Conservation (phyloP, 164 flowering plant genomes). For the Akebia trifoliata region DNA sequence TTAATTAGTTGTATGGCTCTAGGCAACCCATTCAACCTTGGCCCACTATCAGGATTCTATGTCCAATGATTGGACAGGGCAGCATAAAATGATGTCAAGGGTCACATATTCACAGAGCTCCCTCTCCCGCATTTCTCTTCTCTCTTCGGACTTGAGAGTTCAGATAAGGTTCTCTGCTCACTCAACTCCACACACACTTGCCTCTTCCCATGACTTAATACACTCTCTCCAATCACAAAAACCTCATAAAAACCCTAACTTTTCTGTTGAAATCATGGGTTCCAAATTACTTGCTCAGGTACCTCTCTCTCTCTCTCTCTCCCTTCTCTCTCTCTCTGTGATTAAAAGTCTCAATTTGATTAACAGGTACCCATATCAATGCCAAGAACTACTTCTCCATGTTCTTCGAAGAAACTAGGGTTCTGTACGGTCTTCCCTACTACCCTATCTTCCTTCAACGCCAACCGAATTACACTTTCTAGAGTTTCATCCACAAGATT, state of each 20-base stretch:
- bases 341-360: not conserved
- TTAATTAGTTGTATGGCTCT: no score
- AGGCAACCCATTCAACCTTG: no score
- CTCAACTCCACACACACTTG: no score
- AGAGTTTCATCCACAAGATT: conserved; percentile 18
- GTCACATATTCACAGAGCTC: no score
- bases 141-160: no score
- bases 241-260: not conserved
- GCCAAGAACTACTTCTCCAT: conserved; percentile 27
- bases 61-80: no score
- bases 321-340: not conserved
- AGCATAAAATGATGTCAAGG: no score
- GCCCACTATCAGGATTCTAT: no score
- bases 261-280: conserved; percentile 11
- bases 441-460: conserved; percentile 18
- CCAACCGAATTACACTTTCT: conserved; percentile 18
- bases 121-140: no score
- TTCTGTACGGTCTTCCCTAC: conserved; percentile 22
- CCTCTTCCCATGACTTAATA: no score
- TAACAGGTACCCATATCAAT: conserved; percentile 40
- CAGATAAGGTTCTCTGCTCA: no score
- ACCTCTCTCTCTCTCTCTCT: not conserved
- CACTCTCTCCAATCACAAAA: not conserved
- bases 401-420: conserved; percentile 26
- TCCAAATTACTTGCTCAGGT: conserved; percentile 27